These are phyloP conservation scores for Elaphomyces granulatus DNA, from an alignment of 495 filamentous ascomycete genomes.

Conservation along the genomic window DNA sequence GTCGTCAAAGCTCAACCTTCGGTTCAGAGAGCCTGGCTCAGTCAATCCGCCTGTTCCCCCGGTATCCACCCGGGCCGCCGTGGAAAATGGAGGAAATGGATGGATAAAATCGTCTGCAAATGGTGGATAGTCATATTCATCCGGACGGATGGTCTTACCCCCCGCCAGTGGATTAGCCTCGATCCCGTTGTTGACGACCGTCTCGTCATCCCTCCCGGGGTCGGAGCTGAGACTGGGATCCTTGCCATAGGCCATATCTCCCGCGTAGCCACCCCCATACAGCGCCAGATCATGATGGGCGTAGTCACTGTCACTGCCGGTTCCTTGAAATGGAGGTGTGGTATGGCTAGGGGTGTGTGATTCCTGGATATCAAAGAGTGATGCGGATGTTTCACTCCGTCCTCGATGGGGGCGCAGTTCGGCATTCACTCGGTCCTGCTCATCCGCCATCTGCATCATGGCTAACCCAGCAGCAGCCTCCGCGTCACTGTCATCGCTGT, in stretches of 20 bases:
- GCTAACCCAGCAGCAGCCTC: slow-evolving; percentile 78
- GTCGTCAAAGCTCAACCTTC: slow-evolving; percentile 82
- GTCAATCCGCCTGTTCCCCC: slow-evolving; percentile 75
- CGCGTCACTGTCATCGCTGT: slow-evolving; percentile 70
- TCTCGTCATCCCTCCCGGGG: slow-evolving; percentile 10
- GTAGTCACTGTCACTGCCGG: slow-evolving; percentile 48
- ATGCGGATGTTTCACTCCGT: slow-evolving; percentile 37
- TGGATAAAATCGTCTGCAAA: slow-evolving; percentile 39
- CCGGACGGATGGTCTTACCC: slow-evolving; percentile 14
- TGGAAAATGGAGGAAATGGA: slow-evolving; percentile 43
- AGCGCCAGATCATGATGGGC: slow-evolving; percentile 55
- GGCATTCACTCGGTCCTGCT: slow-evolving; percentile 42
- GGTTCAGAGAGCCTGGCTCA: slow-evolving; percentile 47
- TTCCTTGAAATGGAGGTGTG: slow-evolving; percentile 8
- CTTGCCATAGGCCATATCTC: slow-evolving; percentile 58
- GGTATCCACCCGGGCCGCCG: slow-evolving; percentile 54
- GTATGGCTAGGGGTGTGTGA: slow-evolving; percentile 1
- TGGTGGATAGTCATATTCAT: slow-evolving; percentile 29
- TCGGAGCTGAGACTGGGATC: slow-evolving; percentile 20
- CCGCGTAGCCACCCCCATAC: slow-evolving; percentile 62
- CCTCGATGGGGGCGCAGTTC: slow-evolving; percentile 35
- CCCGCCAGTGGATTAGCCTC: slow-evolving; percentile 23
- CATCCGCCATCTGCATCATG: slow-evolving; percentile 72
- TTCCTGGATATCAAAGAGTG: slow-evolving; percentile 19
- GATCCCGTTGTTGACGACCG: slow-evolving; percentile 5